These are phyloP conservation scores for Salix arbutifolia DNA, from an alignment of 345 rosid species.

Conservation along the genomic window DNA sequence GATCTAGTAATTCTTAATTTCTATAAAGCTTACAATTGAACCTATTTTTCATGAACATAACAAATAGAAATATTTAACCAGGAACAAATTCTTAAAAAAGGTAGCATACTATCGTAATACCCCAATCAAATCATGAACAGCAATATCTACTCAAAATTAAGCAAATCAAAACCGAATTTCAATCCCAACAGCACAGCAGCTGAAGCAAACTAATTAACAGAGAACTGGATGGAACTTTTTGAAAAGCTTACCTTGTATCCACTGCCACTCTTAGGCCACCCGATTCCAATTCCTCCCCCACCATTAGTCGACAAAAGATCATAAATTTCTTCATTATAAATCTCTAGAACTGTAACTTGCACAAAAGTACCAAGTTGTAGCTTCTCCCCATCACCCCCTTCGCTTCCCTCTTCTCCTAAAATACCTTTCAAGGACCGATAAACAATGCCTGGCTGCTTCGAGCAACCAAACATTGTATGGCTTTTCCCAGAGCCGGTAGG, in stretches of 20 bases:
- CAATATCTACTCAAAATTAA: neutral
- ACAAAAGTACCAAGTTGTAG: slow-evolving; percentile 52
- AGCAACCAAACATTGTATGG: slow-evolving; percentile 87
- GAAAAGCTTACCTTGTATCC: slow-evolving; percentile 52
- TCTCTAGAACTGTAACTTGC: slow-evolving; percentile 88
- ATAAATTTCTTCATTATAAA: slow-evolving; percentile 87
- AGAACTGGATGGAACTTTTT: too few relatives aligned
- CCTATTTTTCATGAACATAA: neutral
- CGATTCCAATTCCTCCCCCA: slow-evolving; percentile 65
- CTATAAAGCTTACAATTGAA: neutral
- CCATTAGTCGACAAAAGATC: slow-evolving; percentile 68
- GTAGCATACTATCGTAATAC: neutral
- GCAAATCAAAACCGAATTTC: neutral
- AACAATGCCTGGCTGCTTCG: slow-evolving; percentile 88
- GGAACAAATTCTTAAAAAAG: neutral
- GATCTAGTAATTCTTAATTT: neutral
- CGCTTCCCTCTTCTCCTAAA: slow-evolving; percentile 52
- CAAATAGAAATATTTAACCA: neutral
- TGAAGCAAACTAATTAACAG: neutral
- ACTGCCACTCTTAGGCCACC: slow-evolving; percentile 76
- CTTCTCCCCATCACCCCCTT: slow-evolving; percentile 20
- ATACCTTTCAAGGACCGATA: slow-evolving; percentile 67
- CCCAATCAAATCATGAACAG: neutral
- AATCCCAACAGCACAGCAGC: neutral
- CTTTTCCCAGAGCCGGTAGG: slow-evolving; percentile 98